These are phyloP conservation scores for Sequoiadendron giganteum DNA, from an alignment of 75 land plant species.

Conservation along the genomic window DNA sequence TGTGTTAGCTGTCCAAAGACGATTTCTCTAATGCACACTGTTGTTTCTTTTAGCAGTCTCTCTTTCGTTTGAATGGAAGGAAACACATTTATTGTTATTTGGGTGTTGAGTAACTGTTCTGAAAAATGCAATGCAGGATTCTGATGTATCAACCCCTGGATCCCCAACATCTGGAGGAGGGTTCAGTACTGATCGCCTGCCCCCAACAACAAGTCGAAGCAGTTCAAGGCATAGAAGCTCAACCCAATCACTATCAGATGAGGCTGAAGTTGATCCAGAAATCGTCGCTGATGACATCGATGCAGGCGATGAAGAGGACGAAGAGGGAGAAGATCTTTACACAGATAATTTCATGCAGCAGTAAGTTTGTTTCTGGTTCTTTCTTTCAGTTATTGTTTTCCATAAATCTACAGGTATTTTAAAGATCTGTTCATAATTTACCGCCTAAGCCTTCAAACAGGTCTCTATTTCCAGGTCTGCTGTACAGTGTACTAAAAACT, in stretches of 20 bases:
- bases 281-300: slow-evolving; percentile 43
- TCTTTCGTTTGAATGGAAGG: not conserved
- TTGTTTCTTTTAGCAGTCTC: not conserved
- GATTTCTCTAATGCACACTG: not conserved
- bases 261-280: slow-evolving; percentile 79
- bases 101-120: not conserved
- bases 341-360: slow-evolving; percentile 83
- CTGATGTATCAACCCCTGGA: slow-evolving; percentile 44
- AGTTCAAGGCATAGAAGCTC: slow-evolving; percentile 27
- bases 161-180: slow-evolving; percentile 62
- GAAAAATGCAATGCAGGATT: not conserved
- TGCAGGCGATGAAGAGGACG: slow-evolving; percentile 60
- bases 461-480: not conserved
- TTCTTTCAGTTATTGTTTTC: not conserved
- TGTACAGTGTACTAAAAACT: not conserved
- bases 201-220: slow-evolving; percentile 35
- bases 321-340: slow-evolving; percentile 94
- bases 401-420: no score
- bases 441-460: no score
- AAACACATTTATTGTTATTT: not conserved
- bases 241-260: slow-evolving; percentile 41
- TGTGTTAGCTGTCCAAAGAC: not conserved
- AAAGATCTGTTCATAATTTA: no score
- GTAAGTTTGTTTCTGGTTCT: slow-evolving; percentile 4
- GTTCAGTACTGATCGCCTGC: slow-evolving; percentile 80